Evolutionary conservation across 495 filamentous ascomycete genomes (phyloP), one percentile per base, ranked within the genome.

Genomic region (Podospora sp.): DNA sequence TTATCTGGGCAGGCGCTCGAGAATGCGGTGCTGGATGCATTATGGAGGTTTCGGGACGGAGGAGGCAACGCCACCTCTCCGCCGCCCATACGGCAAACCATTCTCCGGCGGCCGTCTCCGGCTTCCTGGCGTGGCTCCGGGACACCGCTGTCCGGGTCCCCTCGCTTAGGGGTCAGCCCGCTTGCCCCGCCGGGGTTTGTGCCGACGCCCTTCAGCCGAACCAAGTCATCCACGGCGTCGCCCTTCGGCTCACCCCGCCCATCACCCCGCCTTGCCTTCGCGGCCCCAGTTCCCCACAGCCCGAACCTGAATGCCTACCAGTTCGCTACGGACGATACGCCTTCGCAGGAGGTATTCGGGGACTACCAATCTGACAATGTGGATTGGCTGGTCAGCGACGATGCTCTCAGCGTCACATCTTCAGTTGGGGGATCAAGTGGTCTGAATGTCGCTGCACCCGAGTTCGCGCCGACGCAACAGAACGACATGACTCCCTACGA

Each of bases 401-500:
- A 97, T 79, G 87, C 88, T 62, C 84, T 86, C 49, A 96, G 91
- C 72, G 87, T 87, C 59, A 89, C 92, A 14, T 97, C 93, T 12
- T 86, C 88, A 4, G 84, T 86, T 22, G 88, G 87, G 2, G 82
- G 83, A 50, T 85, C 85, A 53, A 87, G 85, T 63, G 90, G 86
- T 24, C 82, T 90, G 29, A 89, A 92, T 68, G 91, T 90, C 63
- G 89, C 89, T 21, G 91, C 90, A 8, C 89, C 93, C 18, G 88
- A 94, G 64, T 96, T 92, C 72, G 75, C 75, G 66, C 88, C 91
- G 27, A 87, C 73, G 89, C 36, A 91, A 66, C 88, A 90, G 68
- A 82, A 81, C 68, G 93, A 98, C 72, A 99, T 99, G 96, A 95
- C 92, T 60, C 94, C 96, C 2, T 96, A 97, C 81, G 96, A 99